These are phyloP conservation scores for Candida andamanensis DNA, from an alignment of 805 yeast species.

Conservation along the genomic window DNA sequence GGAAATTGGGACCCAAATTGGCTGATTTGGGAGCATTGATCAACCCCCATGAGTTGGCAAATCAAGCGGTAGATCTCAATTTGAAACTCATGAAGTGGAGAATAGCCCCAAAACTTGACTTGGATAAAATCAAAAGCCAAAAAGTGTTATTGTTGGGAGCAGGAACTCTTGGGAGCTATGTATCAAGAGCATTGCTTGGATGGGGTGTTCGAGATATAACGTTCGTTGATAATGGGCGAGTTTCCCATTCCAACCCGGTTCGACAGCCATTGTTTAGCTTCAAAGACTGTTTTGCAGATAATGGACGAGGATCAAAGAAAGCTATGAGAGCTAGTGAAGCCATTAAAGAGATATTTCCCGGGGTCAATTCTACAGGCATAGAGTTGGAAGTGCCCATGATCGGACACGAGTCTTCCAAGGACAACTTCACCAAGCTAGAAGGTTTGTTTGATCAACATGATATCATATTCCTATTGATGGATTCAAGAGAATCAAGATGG, in stretches of 20 bases:
- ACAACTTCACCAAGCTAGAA: slow-evolving; percentile 52
- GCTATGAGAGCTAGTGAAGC: slow-evolving; percentile 75
- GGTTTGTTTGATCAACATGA: slow-evolving; percentile 64
- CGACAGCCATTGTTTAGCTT: slow-evolving; percentile 84
- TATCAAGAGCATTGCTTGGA: slow-evolving; percentile 77
- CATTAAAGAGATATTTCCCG: slow-evolving; percentile 71
- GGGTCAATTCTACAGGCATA: slow-evolving; percentile 60
- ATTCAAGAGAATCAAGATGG: slow-evolving; percentile 96
- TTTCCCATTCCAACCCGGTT: slow-evolving; percentile 92
- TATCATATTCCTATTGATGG: slow-evolving; percentile 76
- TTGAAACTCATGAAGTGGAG: slow-evolving; percentile 96
- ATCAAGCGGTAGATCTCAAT: slow-evolving; percentile 89
- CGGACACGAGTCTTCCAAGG: slow-evolving; percentile 77
- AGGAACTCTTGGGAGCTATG: slow-evolving; percentile 93
- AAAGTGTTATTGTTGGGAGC: slow-evolving; percentile 84
- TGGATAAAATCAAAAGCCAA: slow-evolving; percentile 56
- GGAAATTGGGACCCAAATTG: slow-evolving; percentile 72
- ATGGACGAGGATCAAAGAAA: slow-evolving; percentile 59
- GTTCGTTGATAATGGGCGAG: slow-evolving; percentile 83
- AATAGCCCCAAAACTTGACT: slow-evolving; percentile 73
- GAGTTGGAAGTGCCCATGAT: slow-evolving; percentile 88
- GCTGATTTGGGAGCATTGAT: slow-evolving; percentile 80
- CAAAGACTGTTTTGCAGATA: slow-evolving; percentile 68
- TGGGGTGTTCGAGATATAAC: slow-evolving; percentile 92
- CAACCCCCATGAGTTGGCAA: slow-evolving; percentile 76